phyloP scores from a whole-genome alignment of 257 asterid species.

The Primulina tabacum region DNA sequence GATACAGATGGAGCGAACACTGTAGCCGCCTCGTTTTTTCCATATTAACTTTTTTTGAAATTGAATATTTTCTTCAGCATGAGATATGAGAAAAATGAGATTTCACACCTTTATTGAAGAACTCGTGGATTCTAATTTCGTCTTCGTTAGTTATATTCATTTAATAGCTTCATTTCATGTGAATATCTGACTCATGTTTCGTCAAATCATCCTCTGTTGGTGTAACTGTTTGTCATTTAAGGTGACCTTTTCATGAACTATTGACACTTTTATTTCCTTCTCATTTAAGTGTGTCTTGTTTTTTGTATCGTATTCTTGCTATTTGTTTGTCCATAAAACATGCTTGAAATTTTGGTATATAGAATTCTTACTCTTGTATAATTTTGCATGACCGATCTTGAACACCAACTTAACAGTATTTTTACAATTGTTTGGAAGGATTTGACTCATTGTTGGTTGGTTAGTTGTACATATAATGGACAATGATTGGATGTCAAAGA shows the following conservation, averaged over 20 bases:
- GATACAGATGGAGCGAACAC: neutral
- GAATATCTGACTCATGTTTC: neutral
- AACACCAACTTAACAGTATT: too few species aligned
- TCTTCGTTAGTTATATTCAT: too few species aligned
- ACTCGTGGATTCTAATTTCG: too few species aligned
- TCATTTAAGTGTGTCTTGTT: neutral
- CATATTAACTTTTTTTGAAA: neutral
- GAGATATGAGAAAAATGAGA: too few species aligned
- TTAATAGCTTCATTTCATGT: constrained; percentile 2
- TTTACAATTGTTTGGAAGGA: accelerated
- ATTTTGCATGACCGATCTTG: too few species aligned
- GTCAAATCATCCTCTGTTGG: constrained; percentile 28
- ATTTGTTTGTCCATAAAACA: constrained; percentile 21
- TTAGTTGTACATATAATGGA: too few species aligned
- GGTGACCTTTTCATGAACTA: constrained; percentile 21
- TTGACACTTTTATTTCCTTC: constrained; percentile 23
- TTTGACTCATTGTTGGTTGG: too few species aligned
- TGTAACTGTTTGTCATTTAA: constrained; percentile 39
- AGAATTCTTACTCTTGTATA: neutral
- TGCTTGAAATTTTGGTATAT: constrained; percentile 38
- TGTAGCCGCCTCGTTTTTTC: too few species aligned
- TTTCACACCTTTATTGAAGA: too few species aligned
- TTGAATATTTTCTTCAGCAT: neutral
- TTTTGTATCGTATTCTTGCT: constrained; percentile 19
- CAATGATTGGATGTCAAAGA: too few species aligned